Evolutionary conservation across 306 rosid species (phyloP), one percentile per base, ranked within the genome.

Genomic region (Corylus americana): DNA sequence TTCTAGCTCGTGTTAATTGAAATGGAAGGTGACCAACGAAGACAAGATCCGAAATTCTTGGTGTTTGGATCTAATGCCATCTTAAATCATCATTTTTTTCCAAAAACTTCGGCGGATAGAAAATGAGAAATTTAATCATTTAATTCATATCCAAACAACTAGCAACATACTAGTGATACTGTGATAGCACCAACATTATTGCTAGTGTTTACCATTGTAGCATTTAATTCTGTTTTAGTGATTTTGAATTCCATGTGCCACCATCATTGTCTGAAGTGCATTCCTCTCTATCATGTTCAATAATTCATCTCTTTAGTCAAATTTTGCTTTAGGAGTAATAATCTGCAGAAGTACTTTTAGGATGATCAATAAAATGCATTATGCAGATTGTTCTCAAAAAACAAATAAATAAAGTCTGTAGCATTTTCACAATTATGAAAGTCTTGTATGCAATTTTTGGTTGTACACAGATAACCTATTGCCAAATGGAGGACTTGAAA

Each of bases 401-500:
- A 22, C 25, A 22, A 35, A 29, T 29, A 4, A 35, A 37, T 4
- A 39, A 66, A 47, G 2, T 6, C 50, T 17, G 39, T 61, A 2
- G 18, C 67, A 27, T 61, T 22, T 27, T 4, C 70, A 35, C 25
- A 35, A 48, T 48, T 11, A 48, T 64, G 8, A 39, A 37, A 64
- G n/a, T 37, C 48, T 29, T 62, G 69, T 63, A 9, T 66, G 1
- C 49, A 73, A 20, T n/a, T 54, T 49, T 59, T 48, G 71, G 44
- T 62, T 74, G 68, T 66, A 31, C 31, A 66, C 81, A 85, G 86
- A 44, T 9, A 79, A 82, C 62, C 50, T 79, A 7, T 45, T 75
- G 51, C 57, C 59, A 48, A 85, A 82, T 45, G 79, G 69, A 75
- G 83, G 81, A 67, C 82, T 85, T 11, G 88, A 85, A 58, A 71